Evolutionary conservation across 305 asterid genomes (phyloP).

Genomic region (Vinca major): DNA sequence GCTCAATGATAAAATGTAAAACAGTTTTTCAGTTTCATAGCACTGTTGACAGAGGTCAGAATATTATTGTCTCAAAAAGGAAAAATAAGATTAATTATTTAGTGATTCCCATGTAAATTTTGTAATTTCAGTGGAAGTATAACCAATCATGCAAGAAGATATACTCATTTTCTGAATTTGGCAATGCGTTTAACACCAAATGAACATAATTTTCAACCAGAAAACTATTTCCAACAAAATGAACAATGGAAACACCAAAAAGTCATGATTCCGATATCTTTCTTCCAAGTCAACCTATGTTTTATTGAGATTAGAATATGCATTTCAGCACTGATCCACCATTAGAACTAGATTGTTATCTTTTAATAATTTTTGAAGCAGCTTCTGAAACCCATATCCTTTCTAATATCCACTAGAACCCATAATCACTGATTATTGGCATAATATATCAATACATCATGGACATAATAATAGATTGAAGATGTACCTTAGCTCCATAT

Average conservation of each 20-base stretch:
- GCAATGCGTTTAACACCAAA: not conserved
- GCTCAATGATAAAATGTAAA: not conserved
- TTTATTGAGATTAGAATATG: not conserved
- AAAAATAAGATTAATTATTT: not conserved
- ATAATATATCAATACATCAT: not conserved
- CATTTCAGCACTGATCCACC: not conserved
- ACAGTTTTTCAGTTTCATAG: not conserved
- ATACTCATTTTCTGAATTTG: not conserved
- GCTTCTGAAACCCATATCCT: not conserved
- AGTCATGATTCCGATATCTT: not conserved
- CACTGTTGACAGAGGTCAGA: not conserved
- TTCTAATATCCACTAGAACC: not conserved
- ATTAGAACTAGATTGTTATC: not conserved
- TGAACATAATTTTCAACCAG: not conserved
- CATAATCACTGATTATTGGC: not conserved
- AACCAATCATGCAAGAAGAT: not conserved
- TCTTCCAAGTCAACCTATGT: not conserved
- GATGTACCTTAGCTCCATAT: constrained; percentile 74
- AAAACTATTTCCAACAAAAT: not conserved
- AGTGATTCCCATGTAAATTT: not conserved
- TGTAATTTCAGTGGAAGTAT: not conserved
- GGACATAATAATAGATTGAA: not conserved
- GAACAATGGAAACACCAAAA: not conserved
- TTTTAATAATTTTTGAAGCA: not conserved
- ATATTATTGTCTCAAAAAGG: not conserved